Evolutionary conservation across 2,329 filamentous ascomycete species (phyloP).

Genomic region (Bipolaris oryzae): DNA sequence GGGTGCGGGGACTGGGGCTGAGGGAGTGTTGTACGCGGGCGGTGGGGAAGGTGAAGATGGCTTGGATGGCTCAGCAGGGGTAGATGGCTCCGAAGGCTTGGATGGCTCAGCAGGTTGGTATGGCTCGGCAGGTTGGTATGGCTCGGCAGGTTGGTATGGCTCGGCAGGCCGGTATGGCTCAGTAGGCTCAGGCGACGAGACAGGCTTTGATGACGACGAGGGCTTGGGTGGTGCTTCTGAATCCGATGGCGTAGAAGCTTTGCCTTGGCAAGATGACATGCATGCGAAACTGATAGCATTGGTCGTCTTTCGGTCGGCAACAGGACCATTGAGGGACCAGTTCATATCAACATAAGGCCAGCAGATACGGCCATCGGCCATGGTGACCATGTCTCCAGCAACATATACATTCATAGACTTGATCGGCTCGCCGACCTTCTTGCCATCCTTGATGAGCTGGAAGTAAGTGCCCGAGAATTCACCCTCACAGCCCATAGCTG

Average conservation of each 20-base stretch:
- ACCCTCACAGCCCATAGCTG: conserved; percentile 66
- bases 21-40: not conserved
- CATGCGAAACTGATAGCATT: conserved; percentile 63
- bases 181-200: not conserved
- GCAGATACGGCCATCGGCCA: conserved; percentile 64
- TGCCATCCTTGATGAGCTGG: conserved; percentile 62
- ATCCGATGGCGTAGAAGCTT: not conserved
- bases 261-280: conserved; percentile 30
- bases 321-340: conserved; percentile 55
- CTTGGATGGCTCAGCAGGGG: too few relatives aligned
- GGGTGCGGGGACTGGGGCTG: not conserved
- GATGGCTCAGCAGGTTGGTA: not conserved
- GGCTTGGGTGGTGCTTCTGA: not conserved
- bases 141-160: not conserved
- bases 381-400: conserved; percentile 67
- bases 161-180: not conserved
- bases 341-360: conserved; percentile 66
- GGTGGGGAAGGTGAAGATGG: not conserved
- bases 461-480: conserved; percentile 64
- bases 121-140: not conserved
- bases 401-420: conserved; percentile 62
- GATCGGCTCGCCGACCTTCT: conserved; percentile 59
- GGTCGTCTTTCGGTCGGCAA: conserved; percentile 40
- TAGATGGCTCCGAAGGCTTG: not conserved
- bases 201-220: not conserved